Percentiles rank a stretch among this genome's conserved stretches.
Evolutionary conservation across 257 asterid genomes (phyloP).

Genomic region (Mitragyna speciosa): DNA sequence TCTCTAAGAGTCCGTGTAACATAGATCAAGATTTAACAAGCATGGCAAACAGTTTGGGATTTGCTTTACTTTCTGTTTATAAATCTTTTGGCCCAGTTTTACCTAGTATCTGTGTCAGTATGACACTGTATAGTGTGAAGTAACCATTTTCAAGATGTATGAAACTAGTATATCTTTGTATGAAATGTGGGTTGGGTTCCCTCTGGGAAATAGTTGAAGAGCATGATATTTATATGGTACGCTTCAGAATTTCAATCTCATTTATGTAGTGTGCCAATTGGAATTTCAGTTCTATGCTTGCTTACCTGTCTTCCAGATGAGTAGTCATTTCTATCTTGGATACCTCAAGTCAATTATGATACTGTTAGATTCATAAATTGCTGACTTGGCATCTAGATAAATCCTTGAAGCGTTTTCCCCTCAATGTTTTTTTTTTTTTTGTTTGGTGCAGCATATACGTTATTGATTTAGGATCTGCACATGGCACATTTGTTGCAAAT

Average conservation of each 20-base stretch:
- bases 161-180: neutral
- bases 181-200: neutral
- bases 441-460: constrained; percentile 75
- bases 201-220: neutral
- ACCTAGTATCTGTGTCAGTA: neutral
- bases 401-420: no score
- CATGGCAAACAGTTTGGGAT: no score
- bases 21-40: no score
- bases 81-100: no score
- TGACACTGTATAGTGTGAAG: neutral
- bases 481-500: constrained; percentile 96
- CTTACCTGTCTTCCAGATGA: neutral
- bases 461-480: constrained; percentile 95
- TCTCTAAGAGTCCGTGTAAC: no score
- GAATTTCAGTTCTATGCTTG: neutral
- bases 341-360: neutral
- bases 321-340: neutral
- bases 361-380: neutral
- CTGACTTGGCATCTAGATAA: neutral
- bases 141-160: neutral
- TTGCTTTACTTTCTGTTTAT: no score
- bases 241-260: neutral
- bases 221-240: neutral
- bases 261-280: neutral
- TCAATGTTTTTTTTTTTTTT: constrained; percentile 1